These are phyloP conservation scores for Torulaspora maleeae DNA, from an alignment of 805 yeast species.

Conservation along the genomic window DNA sequence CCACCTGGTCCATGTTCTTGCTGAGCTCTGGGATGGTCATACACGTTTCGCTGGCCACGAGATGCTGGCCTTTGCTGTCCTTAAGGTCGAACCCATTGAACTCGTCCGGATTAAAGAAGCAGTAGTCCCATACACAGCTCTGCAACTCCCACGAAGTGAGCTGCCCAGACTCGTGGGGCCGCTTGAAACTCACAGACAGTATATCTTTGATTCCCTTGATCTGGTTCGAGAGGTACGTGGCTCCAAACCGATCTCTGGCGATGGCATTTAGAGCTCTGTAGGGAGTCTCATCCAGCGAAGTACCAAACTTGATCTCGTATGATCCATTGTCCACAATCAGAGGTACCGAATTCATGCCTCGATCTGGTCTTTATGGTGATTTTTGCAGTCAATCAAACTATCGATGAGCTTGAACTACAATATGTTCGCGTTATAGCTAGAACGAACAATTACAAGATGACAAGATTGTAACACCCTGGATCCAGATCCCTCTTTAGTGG, in stretches of 20 bases:
- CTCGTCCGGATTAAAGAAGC: slow-evolving; percentile 46
- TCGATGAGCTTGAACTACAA: neutral
- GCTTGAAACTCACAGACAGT: slow-evolving; percentile 63
- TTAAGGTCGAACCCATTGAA: slow-evolving; percentile 42
- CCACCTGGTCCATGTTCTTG: slow-evolving; percentile 80
- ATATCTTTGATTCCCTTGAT: slow-evolving; percentile 60
- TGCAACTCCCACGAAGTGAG: slow-evolving; percentile 88
- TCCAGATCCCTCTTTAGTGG: no score
- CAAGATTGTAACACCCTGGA: no score
- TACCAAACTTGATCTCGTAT: slow-evolving; percentile 68
- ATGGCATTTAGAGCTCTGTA: slow-evolving; percentile 61
- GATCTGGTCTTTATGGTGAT: neutral
- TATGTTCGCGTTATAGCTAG: neutral
- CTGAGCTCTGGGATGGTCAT: slow-evolving; percentile 77
- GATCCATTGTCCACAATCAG: slow-evolving; percentile 88
- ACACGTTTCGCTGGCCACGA: slow-evolving; percentile 76
- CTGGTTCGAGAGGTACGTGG: slow-evolving; percentile 69
- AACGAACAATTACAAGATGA: no score
- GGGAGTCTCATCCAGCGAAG: slow-evolving; percentile 41
- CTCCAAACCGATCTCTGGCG: slow-evolving; percentile 69
- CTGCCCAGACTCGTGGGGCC: slow-evolving; percentile 89
- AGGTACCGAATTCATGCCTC: slow-evolving; percentile 21
- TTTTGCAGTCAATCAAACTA: neutral
- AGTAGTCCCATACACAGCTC: slow-evolving; percentile 84
- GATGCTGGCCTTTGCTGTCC: slow-evolving; percentile 47